Conservation (phyloP, 2,329 filamentous ascomycete species). For the Botrytis pseudocinerea region DNA sequence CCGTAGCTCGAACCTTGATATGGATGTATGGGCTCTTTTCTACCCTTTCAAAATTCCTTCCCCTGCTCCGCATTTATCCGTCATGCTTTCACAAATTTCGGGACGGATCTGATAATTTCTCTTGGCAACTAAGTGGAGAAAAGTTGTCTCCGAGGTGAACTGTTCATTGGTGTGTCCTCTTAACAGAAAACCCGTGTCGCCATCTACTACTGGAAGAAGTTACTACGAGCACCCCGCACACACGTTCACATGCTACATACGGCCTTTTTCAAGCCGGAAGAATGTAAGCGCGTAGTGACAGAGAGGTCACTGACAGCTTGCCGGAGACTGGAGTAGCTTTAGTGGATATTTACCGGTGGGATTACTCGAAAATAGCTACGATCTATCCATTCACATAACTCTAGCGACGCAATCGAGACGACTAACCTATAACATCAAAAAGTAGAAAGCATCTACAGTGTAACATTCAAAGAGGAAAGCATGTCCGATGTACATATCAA, state of each 20-base stretch:
- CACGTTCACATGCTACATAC: neutral
- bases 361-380: neutral
- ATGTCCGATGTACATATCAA: neutral
- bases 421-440: neutral
- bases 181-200: neutral
- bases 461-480: neutral
- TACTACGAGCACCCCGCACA: neutral
- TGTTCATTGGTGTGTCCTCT: neutral
- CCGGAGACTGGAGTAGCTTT: neutral
- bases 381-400: neutral
- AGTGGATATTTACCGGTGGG: neutral
- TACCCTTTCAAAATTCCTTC: neutral
- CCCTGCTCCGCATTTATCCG: slow-evolving; percentile 16
- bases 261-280: neutral
- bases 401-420: neutral
- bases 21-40: neutral
- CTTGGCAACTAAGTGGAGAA: slow-evolving; percentile 18
- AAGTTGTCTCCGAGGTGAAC: neutral
- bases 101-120: slow-evolving; percentile 24
- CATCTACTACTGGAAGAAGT: neutral
- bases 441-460: neutral
- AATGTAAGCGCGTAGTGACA: neutral
- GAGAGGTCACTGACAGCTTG: neutral
- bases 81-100: slow-evolving; percentile 9
- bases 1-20: neutral